Percentiles rank a stretch among this genome's conserved stretches.
These are phyloP conservation scores for Ceratobasidium papillatum DNA, from an alignment of 1,284 basidiomycete genomes.

Conservation along the genomic window DNA sequence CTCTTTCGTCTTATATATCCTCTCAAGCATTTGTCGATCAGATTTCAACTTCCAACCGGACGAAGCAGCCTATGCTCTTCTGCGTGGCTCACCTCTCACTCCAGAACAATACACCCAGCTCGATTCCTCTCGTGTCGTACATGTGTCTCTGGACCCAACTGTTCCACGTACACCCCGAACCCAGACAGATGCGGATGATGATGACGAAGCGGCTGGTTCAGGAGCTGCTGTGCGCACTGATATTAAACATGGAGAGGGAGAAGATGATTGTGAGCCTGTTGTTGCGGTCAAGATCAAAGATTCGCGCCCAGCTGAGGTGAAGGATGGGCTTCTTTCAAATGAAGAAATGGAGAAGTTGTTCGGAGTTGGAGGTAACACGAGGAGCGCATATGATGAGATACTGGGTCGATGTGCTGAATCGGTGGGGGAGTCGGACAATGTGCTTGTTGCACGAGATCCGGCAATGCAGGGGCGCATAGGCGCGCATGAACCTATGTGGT, in stretches of 20 bases:
- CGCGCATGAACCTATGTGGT: conserved; percentile 77
- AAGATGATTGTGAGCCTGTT: conserved; percentile 71
- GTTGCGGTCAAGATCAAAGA: conserved; percentile 65
- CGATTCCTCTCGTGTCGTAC: conserved; percentile 77
- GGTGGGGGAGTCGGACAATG: conserved; percentile 46
- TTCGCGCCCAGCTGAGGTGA: conserved; percentile 66
- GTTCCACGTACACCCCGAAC: conserved; percentile 48
- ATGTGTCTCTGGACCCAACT: conserved; percentile 76
- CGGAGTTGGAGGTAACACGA: conserved; percentile 53
- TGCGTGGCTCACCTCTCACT: conserved; percentile 68
- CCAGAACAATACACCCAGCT: conserved; percentile 65
- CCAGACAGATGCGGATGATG: conserved; percentile 52
- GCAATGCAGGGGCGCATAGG: conserved; percentile 61
- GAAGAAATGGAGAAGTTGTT: conserved; percentile 69
- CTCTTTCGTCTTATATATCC: conserved; percentile 8
- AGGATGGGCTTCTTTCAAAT: conserved; percentile 77
- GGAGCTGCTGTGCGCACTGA: conserved; percentile 49
- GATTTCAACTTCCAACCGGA: conserved; percentile 94
- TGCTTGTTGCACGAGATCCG: conserved; percentile 55
- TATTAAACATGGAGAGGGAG: conserved; percentile 48
- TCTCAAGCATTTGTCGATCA: conserved; percentile 51
- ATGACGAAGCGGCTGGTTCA: conserved; percentile 52
- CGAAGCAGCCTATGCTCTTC: conserved; percentile 86
- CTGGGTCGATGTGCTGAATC: conserved; percentile 50
- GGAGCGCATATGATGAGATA: conserved; percentile 70